Percentiles rank a stretch among this genome's conserved stretches.
Evolutionary conservation across 2,329 filamentous ascomycete species (phyloP).

Genomic region (Penicillium sp.): DNA sequence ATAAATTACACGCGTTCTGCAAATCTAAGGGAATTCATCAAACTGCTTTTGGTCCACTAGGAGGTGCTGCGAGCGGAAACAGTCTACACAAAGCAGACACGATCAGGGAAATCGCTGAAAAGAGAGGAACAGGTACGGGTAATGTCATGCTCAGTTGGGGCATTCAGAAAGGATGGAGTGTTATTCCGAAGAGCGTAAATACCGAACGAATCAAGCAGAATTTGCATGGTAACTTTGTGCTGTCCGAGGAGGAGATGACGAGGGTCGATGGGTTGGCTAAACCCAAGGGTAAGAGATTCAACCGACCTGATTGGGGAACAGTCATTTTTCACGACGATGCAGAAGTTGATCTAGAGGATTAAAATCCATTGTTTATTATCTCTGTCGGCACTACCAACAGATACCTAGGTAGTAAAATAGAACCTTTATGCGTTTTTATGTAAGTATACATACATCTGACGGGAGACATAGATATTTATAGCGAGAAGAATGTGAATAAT

Average conservation of each 20-base stretch:
- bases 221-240: slow-evolving; percentile 32
- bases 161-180: slow-evolving; percentile 43
- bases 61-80: slow-evolving; percentile 67
- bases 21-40: slow-evolving; percentile 31
- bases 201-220: slow-evolving; percentile 45
- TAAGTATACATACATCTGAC: neutral
- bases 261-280: slow-evolving; percentile 16
- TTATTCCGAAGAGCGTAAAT: slow-evolving; percentile 51
- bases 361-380: neutral
- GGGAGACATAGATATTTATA: neutral
- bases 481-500: too few species aligned
- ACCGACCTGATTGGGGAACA: slow-evolving; percentile 22
- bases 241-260: slow-evolving; percentile 15
- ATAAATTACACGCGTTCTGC: slow-evolving; percentile 30
- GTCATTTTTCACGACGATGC: slow-evolving; percentile 22
- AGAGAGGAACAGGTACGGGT: slow-evolving; percentile 55
- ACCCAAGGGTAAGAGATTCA: slow-evolving; percentile 19
- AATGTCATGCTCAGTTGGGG: slow-evolving; percentile 55
- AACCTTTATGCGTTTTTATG: too few species aligned
- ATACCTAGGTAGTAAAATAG: too few species aligned
- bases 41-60: slow-evolving; percentile 45
- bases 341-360: slow-evolving; percentile 23
- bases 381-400: too few species aligned
- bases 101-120: slow-evolving; percentile 55
- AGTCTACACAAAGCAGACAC: slow-evolving; percentile 41